Evolutionary conservation across 179 eudicot species (phyloP).

Genomic region (Pouteria campechiana): DNA sequence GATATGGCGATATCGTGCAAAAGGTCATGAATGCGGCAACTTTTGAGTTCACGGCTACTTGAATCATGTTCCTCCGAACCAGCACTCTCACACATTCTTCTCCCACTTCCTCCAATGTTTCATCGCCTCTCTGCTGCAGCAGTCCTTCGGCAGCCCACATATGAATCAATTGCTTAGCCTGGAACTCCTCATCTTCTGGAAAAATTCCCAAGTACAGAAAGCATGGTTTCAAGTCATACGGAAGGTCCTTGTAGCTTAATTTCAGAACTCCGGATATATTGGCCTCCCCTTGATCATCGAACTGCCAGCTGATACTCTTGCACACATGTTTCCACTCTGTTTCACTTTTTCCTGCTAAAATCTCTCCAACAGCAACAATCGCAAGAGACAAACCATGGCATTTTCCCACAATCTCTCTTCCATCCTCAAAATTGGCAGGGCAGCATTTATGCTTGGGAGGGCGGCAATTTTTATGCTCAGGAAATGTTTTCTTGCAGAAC

Average conservation of each 20-base stretch:
- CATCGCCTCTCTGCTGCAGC: background rate
- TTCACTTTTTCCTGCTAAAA: background rate
- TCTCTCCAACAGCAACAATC: background rate
- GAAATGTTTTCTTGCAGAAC: conserved; percentile 1
- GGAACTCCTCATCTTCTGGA: conserved; percentile 6
- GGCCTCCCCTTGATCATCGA: background rate
- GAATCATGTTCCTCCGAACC: too few relatives aligned
- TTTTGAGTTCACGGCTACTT: too few relatives aligned
- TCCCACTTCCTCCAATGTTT: conserved; percentile 1
- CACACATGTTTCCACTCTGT: conserved; percentile 2
- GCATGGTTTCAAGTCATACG: conserved; percentile 8
- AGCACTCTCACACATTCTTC: conserved; percentile 1
- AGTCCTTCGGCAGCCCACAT: conserved; percentile 16
- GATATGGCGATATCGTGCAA: too few relatives aligned
- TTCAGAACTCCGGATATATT: background rate
- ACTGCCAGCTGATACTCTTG: background rate
- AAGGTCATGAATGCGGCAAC: too few relatives aligned
- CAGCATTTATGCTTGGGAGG: background rate
- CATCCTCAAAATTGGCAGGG: background rate
- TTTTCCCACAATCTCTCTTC: conserved; percentile 2
- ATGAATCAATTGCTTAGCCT: background rate
- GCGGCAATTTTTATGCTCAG: too few relatives aligned
- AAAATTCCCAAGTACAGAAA: conserved; percentile 13
- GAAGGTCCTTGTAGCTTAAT: conserved; percentile 4
- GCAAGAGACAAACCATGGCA: conserved; percentile 12